Conservation (phyloP, 129 eudicot genomes). For the Flaveria ramosissima region DNA sequence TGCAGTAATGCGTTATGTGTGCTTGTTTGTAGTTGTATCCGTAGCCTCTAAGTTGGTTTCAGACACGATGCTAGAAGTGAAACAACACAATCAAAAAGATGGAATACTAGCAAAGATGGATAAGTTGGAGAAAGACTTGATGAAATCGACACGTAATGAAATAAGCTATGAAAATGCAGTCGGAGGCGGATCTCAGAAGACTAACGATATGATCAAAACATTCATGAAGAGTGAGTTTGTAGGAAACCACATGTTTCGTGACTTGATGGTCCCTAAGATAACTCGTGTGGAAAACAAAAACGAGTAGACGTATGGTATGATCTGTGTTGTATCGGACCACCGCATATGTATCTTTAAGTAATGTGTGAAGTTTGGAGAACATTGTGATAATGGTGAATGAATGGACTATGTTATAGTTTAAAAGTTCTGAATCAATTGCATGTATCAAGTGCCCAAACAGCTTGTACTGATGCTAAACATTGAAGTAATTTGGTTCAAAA, state of each 20-base stretch:
- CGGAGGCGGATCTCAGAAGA: conserved; percentile 3
- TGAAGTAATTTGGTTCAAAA: not conserved
- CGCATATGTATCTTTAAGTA: not conserved
- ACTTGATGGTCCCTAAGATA: conserved; percentile 27
- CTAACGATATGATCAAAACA: conserved; percentile 16
- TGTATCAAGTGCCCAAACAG: not conserved
- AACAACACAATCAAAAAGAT: conserved; percentile 22
- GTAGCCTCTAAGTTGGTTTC: conserved; percentile 26
- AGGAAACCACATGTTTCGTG: conserved; percentile 30
- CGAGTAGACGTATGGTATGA: conserved; percentile 1
- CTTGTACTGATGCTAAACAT: not conserved
- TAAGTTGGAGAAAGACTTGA: conserved; percentile 27
- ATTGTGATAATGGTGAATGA: conserved; percentile 15
- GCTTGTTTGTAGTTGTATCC: conserved; percentile 19
- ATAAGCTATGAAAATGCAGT: not conserved
- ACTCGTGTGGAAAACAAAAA: conserved; percentile 3
- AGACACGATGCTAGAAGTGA: conserved; percentile 29
- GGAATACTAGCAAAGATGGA: conserved; percentile 19
- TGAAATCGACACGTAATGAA: conserved; percentile 13
- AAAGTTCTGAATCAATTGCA: too few relatives aligned
- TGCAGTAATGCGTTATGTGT: not conserved
- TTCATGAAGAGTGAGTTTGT: conserved; percentile 28
- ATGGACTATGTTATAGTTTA: not conserved
- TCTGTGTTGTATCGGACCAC: not conserved
- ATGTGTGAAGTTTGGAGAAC: not conserved